Conservation (phyloP, 306 rosid genomes). For the Vachellia collinsii region DNA sequence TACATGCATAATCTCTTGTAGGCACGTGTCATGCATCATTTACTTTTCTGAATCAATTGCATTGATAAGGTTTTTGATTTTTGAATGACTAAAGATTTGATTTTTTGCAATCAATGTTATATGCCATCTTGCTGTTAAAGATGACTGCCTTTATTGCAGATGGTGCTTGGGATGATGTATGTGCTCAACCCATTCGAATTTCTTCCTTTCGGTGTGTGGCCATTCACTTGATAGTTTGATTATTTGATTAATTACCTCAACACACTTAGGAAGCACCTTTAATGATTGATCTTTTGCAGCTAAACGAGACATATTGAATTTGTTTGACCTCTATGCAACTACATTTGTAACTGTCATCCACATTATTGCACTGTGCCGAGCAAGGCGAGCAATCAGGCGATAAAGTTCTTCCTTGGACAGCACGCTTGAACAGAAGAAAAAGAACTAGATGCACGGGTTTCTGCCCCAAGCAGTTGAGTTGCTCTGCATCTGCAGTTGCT, state of each 20-base stretch:
- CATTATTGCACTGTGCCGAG: background rate
- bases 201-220: constrained; percentile 10
- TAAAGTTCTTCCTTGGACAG: constrained; percentile 4
- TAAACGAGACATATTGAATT: constrained; percentile 14
- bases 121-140: background rate
- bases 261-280: background rate
- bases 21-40: background rate
- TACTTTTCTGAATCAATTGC: background rate
- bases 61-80: background rate
- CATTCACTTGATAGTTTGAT: background rate
- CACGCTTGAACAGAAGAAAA: background rate
- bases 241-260: constrained; percentile 1
- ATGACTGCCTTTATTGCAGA: background rate
- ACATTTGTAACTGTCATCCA: constrained; percentile 17
- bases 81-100: background rate
- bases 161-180: background rate
- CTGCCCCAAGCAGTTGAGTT: background rate
- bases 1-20: background rate
- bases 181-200: constrained; percentile 21
- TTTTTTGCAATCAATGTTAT: background rate
- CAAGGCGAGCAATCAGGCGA: background rate
- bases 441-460: background rate
- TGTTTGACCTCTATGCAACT: constrained; percentile 16
- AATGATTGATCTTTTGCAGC: constrained; percentile 3
- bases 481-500: background rate